A percentile compares a stretch with the other conserved stretches of the same genome.
Conservation (phyloP, 2,329 filamentous ascomycete species). For the Sporothrix humicola region DNA sequence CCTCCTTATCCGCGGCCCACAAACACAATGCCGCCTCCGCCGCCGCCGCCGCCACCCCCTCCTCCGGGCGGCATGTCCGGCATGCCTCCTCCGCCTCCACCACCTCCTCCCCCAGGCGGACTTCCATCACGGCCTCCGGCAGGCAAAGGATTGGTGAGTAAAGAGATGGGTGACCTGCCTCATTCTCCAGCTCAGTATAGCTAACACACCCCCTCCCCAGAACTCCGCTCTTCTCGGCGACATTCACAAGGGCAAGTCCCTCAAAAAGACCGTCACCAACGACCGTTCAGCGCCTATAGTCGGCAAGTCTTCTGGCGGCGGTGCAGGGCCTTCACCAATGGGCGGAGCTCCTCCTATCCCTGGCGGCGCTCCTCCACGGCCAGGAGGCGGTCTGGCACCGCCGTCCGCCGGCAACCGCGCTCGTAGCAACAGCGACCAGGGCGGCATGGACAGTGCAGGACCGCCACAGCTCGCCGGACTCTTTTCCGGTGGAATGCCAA, state of each 20-base stretch:
- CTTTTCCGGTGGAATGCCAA: slow-evolving; percentile 94
- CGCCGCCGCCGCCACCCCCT: slow-evolving; percentile 38
- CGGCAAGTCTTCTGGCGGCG: slow-evolving; percentile 50
- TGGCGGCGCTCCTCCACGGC: slow-evolving; percentile 59
- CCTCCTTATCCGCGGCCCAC: slow-evolving; percentile 3
- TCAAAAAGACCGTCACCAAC: slow-evolving; percentile 90
- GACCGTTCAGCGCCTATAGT: slow-evolving; percentile 85
- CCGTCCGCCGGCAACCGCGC: slow-evolving; percentile 71
- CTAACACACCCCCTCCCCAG: slow-evolving; percentile 55
- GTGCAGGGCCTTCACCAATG: slow-evolving; percentile 43
- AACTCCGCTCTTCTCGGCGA: slow-evolving; percentile 79
- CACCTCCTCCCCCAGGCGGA: slow-evolving; percentile 71
- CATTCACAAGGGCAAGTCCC: slow-evolving; percentile 77
- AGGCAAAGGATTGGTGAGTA: slow-evolving; percentile 44
- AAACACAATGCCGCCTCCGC: slow-evolving; percentile 37
- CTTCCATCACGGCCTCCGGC: slow-evolving; percentile 64
- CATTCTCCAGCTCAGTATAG: not conserved
- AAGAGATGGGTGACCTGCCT: no score
- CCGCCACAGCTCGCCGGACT: slow-evolving; percentile 85
- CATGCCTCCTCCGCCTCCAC: slow-evolving; percentile 52
- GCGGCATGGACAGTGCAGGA: slow-evolving; percentile 51
- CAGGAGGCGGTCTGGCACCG: slow-evolving; percentile 68
- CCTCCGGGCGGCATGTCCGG: slow-evolving; percentile 36
- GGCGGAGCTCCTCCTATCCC: slow-evolving; percentile 85
- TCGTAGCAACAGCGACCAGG: slow-evolving; percentile 83